Evolutionary conservation across 2,329 filamentous ascomycete genomes (phyloP).

Genomic region (Talaromyces sp.): DNA sequence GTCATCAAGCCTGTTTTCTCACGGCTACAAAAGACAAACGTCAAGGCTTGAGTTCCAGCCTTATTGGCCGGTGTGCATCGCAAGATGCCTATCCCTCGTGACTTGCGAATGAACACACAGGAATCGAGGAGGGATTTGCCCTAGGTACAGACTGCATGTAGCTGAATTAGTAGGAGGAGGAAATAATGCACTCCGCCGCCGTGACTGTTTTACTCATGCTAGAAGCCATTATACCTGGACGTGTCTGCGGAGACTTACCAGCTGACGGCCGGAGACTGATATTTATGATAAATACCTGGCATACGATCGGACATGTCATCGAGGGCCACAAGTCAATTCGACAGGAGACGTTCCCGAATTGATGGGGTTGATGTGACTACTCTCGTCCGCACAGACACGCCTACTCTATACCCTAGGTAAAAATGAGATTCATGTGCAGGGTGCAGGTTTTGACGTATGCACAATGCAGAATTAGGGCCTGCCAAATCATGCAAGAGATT

Average conservation of each 20-base stretch:
- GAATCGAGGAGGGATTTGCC: not conserved
- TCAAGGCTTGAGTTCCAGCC: not conserved
- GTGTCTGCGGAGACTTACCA: not conserved
- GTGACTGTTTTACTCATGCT: not conserved
- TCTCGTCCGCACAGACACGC: not conserved
- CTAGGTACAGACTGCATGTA: not conserved
- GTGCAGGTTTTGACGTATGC: conserved; percentile 4
- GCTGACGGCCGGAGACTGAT: not conserved
- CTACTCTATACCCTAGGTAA: not conserved
- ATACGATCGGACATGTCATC: conserved; percentile 2
- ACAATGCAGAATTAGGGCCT: not conserved
- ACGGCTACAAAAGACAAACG: not conserved
- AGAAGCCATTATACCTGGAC: not conserved
- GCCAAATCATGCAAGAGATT: conserved; percentile 1
- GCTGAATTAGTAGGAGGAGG: not conserved
- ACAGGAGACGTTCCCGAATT: not conserved
- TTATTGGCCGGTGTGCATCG: not conserved
- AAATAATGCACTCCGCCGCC: not conserved
- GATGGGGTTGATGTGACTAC: not conserved
- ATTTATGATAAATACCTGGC: not conserved
- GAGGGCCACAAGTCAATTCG: not conserved
- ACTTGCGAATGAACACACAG: not conserved
- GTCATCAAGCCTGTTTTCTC: not conserved
- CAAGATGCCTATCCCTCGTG: not conserved
- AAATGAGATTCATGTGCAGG: conserved; percentile 1